Percentiles rank a stretch among this genome's conserved stretches.
Evolutionary conservation across 805 yeast species (phyloP).

Genomic region (Kuraishia piskuri): DNA sequence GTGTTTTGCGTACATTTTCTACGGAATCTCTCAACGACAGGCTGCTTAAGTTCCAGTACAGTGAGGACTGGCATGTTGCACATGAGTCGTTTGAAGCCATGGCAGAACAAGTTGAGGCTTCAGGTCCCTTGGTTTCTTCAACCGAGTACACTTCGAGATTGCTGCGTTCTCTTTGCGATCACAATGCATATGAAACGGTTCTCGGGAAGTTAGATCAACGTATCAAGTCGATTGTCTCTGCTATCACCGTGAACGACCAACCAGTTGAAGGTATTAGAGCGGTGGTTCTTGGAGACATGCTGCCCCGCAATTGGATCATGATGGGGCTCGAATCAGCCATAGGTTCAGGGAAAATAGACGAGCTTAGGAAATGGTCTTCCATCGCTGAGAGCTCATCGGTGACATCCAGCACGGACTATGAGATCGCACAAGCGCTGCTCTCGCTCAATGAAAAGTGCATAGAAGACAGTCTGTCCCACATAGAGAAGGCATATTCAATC

Average conservation of each 20-base stretch:
- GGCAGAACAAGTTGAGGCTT: slow-evolving; percentile 24
- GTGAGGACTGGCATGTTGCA: slow-evolving; percentile 81
- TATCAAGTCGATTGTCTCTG: slow-evolving; percentile 11
- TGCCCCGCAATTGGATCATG: slow-evolving; percentile 27
- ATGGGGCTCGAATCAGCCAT: slow-evolving; percentile 18
- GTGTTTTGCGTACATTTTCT: slow-evolving; percentile 68
- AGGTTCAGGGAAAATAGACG: slow-evolving; percentile 12
- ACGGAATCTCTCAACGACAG: slow-evolving; percentile 66
- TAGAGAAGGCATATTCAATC: slow-evolving; percentile 42
- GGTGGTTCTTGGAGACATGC: slow-evolving; percentile 61
- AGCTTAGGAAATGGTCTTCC: slow-evolving; percentile 38
- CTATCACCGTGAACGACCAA: slow-evolving; percentile 15
- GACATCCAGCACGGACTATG: slow-evolving; percentile 32
- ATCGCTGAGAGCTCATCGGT: slow-evolving; percentile 18
- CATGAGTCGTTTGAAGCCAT: slow-evolving; percentile 74
- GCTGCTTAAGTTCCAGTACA: slow-evolving; percentile 71
- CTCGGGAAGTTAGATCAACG: slow-evolving; percentile 36
- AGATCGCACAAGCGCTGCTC: slow-evolving; percentile 55
- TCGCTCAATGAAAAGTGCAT: slow-evolving; percentile 28
- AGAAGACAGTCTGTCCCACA: slow-evolving; percentile 25
- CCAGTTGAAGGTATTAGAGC: slow-evolving; percentile 56
- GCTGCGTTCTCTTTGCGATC: slow-evolving; percentile 64
- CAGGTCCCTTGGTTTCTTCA: background rate
- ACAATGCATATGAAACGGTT: slow-evolving; percentile 66
- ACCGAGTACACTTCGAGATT: slow-evolving; percentile 43